Conservation (phyloP, 2,329 filamentous ascomycete genomes). For the Clonostachys solani region DNA sequence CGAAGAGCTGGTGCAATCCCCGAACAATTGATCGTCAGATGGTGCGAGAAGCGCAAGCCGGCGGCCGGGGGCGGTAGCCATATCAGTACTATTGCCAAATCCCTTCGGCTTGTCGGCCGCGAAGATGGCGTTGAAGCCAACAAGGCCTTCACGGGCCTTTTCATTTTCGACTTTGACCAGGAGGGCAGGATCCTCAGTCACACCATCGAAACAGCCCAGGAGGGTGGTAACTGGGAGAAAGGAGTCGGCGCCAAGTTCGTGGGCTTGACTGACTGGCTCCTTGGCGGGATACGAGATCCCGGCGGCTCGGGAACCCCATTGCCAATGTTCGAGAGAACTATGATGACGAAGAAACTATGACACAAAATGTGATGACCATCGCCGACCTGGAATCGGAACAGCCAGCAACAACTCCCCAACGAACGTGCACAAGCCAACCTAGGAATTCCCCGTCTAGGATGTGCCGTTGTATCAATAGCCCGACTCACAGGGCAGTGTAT, state of each 20-base stretch:
- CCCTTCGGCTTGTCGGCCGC: conserved; percentile 16
- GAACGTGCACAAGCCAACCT: too few species aligned
- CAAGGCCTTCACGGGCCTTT: conserved; percentile 84
- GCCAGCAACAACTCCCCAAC: too few species aligned
- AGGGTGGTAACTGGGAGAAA: conserved; percentile 77
- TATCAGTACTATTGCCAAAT: conserved; percentile 35
- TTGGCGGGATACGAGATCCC: conserved; percentile 62
- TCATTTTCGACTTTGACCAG: conserved; percentile 92
- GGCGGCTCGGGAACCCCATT: conserved; percentile 17
- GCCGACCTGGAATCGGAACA: too few species aligned
- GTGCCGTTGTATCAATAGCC: too few species aligned
- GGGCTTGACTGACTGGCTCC: conserved; percentile 88
- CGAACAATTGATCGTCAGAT: conserved; percentile 87
- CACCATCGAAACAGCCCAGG: conserved; percentile 90
- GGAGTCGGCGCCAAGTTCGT: conserved; percentile 80
- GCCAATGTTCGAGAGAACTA: conserved; percentile 26
- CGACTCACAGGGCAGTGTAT: too few species aligned
- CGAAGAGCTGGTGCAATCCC: conserved; percentile 48
- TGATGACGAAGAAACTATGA: neutral
- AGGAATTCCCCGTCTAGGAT: too few species aligned
- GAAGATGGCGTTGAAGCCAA: conserved; percentile 39
- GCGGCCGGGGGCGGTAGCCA: conserved; percentile 13
- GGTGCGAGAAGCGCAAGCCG: conserved; percentile 52
- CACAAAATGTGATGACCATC: too few species aligned
- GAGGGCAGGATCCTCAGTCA: conserved; percentile 81